Evolutionary conservation across 495 filamentous ascomycete species (phyloP), one percentile per base, ranked within the genome.

Genomic region (Thozetella sp.): DNA sequence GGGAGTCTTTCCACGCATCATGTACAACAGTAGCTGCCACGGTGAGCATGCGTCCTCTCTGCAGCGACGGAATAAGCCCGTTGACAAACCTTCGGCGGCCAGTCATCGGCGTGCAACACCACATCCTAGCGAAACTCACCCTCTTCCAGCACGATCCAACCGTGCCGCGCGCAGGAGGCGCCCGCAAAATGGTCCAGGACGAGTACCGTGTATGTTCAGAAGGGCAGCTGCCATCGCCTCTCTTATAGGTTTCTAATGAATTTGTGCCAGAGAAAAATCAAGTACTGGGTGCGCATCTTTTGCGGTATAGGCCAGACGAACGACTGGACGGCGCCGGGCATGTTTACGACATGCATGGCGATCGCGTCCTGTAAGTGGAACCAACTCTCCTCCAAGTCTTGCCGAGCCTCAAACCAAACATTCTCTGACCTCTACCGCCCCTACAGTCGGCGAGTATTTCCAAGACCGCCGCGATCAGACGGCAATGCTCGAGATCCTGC

Each of bases 41-140:
- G 77, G 80, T 77, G 69, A 58, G 76, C 66, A 19, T 12, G 25
- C 20, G 12, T 15, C 15, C 20, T 53, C 2, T 43, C 27, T 52
- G 52, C 22, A 17, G 11, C 6, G 11, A 45, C 17, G 43, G 22
- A 22, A 26, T 19, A 27, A 30, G 24, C 51, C 50, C 22, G 26
- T 25, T 62, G 25, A 59, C 51, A 51, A 25, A 25, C 11, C n/a
- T n/a, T n/a, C 19, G 17, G 24, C 43, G 9, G 4, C 9, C 57
- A 83, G 80, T 81, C 11, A 81, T 83, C 50, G 80, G 80, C 4
- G 71, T 76, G 22, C 80, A 83, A 55, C 80, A 83, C 74, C 81
- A 84, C 70, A 80, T 78, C 54, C 71, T 80, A 56, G 83, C 83
- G 53, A 79, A 80, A 67, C 73, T 80, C 52, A 77, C 81, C 58